Conservation (phyloP, 2,329 filamentous ascomycete genomes). For the Sporothrix luriei region DNA sequence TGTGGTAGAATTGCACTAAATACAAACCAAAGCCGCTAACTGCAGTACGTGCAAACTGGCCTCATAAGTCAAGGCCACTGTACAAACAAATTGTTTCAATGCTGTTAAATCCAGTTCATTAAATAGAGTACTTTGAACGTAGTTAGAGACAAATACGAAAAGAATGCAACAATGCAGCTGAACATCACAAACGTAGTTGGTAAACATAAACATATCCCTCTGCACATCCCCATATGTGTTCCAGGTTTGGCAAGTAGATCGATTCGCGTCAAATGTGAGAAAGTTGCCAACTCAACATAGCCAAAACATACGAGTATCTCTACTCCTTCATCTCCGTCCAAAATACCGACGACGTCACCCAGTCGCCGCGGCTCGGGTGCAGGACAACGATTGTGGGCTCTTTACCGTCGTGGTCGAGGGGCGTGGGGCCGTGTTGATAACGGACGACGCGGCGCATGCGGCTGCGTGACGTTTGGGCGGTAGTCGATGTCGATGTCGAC, state of each 20-base stretch:
- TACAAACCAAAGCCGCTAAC: not conserved
- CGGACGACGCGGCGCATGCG: slow-evolving; percentile 34
- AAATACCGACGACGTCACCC: slow-evolving; percentile 36
- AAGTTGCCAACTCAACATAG: not conserved
- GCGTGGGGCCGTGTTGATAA: slow-evolving; percentile 32
- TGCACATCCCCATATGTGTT: not conserved
- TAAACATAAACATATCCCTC: not conserved
- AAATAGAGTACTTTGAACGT: not conserved
- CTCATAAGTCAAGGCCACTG: not conserved
- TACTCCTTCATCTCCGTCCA: slow-evolving; percentile 11
- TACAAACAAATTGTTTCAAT: not conserved
- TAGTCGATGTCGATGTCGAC: slow-evolving; percentile 20
- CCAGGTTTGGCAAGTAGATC: not conserved
- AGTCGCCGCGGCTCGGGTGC: slow-evolving; percentile 37
- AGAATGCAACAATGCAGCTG: not conserved
- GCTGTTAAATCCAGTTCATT: not conserved
- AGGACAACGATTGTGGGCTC: slow-evolving; percentile 36
- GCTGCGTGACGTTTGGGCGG: slow-evolving; percentile 20
- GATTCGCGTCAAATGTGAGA: not conserved
- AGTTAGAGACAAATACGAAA: not conserved
- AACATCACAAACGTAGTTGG: not conserved
- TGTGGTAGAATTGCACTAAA: no score
- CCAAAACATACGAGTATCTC: not conserved
- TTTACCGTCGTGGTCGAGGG: slow-evolving; percentile 34
- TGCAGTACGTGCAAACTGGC: not conserved